Evolutionary conservation across 805 yeast species (phyloP).

Genomic region (Yamadazyma paraphyllophila): DNA sequence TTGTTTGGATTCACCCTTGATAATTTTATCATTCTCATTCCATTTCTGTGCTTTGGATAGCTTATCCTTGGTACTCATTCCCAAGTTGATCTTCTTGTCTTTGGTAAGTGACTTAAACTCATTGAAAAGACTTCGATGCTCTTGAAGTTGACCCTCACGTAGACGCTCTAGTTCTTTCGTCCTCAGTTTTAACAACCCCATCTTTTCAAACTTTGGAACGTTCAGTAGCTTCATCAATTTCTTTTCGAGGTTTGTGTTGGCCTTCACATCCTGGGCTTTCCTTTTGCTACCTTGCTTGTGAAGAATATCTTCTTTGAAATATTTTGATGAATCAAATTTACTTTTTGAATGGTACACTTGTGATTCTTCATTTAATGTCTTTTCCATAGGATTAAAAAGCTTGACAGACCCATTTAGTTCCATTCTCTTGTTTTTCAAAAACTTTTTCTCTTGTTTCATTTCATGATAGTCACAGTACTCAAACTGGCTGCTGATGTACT

Average conservation of each 20-base stretch:
- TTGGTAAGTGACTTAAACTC: conserved; percentile 10
- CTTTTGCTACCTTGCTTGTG: conserved; percentile 37
- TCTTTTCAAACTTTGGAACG: conserved; percentile 18
- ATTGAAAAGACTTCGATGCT: conserved; percentile 2
- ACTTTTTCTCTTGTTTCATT: conserved; percentile 11
- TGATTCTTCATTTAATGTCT: conserved; percentile 21
- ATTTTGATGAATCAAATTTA: conserved; percentile 32
- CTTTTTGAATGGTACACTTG: conserved; percentile 19
- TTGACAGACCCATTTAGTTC: conserved; percentile 68
- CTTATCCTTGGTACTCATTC: conserved; percentile 13
- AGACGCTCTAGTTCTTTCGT: neutral
- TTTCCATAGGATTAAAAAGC: conserved; percentile 41
- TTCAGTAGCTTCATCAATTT: conserved; percentile 25
- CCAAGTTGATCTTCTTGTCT: conserved; percentile 10
- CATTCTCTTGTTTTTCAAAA: conserved; percentile 49
- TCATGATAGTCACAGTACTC: conserved; percentile 16
- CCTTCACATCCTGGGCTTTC: conserved; percentile 25
- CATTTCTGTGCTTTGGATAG: conserved; percentile 9
- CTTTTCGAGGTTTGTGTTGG: conserved; percentile 35
- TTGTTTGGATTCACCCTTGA: neutral
- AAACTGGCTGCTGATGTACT: conserved; percentile 29
- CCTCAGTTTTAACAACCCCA: conserved; percentile 19
- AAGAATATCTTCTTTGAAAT: conserved; percentile 46
- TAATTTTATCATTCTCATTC: conserved; percentile 6
- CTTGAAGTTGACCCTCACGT: neutral